phyloP scores from a whole-genome alignment of 2,329 filamentous ascomycete species.

The Alternaria sp. region DNA sequence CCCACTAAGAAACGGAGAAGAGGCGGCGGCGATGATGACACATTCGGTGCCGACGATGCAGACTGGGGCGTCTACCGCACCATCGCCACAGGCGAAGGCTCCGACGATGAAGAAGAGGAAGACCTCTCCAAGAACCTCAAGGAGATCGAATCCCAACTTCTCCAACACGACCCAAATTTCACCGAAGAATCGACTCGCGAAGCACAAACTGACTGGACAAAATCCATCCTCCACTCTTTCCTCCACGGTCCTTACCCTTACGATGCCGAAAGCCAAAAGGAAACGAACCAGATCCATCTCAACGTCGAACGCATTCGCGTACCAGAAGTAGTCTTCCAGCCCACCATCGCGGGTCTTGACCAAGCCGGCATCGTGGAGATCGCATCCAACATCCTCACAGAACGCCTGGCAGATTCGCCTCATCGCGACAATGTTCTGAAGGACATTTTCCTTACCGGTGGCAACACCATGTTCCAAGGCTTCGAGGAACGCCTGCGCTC shows the following conservation, averaged over 20 bases:
- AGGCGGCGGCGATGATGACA: constrained; percentile 89
- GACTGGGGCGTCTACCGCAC: constrained; percentile 98
- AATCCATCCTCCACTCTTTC: constrained; percentile 88
- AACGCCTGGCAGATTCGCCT: constrained; percentile 68
- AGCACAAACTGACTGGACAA: constrained; percentile 94
- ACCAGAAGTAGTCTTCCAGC: constrained; percentile 91
- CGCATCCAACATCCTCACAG: constrained; percentile 83
- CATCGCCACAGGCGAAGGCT: constrained; percentile 80
- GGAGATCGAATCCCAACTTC: constrained; percentile 79
- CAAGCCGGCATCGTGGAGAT: constrained; percentile 95
- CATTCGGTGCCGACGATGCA: constrained; percentile 95
- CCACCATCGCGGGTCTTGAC: constrained; percentile 87
- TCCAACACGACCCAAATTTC: constrained; percentile 86
- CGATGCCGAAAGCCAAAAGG: constrained; percentile 76
- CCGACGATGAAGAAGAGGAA: constrained; percentile 91
- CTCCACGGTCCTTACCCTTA: constrained; percentile 86
- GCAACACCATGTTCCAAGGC: constrained; percentile 82
- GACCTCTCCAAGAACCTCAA: constrained; percentile 78
- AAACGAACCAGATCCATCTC: constrained; percentile 88
- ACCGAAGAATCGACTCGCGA: constrained; percentile 91
- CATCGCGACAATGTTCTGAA: constrained; percentile 74
- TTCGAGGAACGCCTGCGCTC: constrained; percentile 86
- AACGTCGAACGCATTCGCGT: constrained; percentile 96
- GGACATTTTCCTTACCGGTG: constrained; percentile 94
- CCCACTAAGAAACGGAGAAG: constrained; percentile 82